phyloP scores from a whole-genome alignment of 2,329 filamentous ascomycete genomes.

The Polytolypa hystricis region DNA sequence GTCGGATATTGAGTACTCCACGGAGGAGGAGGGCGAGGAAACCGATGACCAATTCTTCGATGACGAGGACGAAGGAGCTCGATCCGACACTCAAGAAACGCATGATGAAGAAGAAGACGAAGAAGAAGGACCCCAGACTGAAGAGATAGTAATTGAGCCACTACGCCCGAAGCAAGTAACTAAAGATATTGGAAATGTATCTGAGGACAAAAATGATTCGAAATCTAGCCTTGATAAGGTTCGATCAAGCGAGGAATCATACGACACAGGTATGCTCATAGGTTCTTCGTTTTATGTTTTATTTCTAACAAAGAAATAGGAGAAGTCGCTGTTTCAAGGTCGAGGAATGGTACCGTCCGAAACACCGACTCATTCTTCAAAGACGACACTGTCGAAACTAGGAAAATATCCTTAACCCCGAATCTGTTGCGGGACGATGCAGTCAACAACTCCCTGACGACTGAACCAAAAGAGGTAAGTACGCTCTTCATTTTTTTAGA shows the following conservation, averaged over 20 bases:
- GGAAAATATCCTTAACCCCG: constrained; percentile 93
- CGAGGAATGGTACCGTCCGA: constrained; percentile 73
- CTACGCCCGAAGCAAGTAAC: constrained; percentile 32
- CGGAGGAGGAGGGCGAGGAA: constrained; percentile 54
- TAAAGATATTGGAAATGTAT: constrained; percentile 16
- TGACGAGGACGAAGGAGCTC: constrained; percentile 31
- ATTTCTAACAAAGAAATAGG: constrained; percentile 9
- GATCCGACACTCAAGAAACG: constrained; percentile 19
- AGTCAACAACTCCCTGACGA: constrained; percentile 17
- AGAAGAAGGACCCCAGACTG: constrained; percentile 18
- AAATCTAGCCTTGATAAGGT: constrained; percentile 26
- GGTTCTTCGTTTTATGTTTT: background rate
- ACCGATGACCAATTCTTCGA: constrained; percentile 36
- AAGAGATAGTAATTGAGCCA: constrained; percentile 34
- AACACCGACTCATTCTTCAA: constrained; percentile 97
- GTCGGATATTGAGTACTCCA: constrained; percentile 71
- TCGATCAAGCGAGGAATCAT: constrained; percentile 56
- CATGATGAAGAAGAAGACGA: constrained; percentile 31
- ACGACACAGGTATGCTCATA: constrained; percentile 30
- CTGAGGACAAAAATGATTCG: constrained; percentile 19
- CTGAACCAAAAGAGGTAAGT: constrained; percentile 31
- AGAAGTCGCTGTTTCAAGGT: constrained; percentile 38
- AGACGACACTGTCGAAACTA: constrained; percentile 87
- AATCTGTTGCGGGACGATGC: constrained; percentile 78
- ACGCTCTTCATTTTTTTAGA: background rate